These are phyloP conservation scores for Aspergillus novoparasiticus DNA, from an alignment of 2,329 filamentous ascomycete genomes.

Conservation along the genomic window DNA sequence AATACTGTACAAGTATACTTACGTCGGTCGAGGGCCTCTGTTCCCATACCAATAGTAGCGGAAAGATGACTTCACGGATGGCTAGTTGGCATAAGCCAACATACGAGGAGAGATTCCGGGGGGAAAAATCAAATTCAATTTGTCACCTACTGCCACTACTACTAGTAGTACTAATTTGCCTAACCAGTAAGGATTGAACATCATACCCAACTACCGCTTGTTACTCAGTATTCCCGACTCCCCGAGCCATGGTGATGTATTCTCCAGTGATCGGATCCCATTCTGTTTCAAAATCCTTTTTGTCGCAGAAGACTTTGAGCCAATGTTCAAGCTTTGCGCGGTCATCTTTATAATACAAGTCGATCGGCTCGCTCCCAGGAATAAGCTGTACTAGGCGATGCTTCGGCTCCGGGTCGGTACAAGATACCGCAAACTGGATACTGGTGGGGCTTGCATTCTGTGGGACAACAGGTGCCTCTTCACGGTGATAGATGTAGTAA, in stretches of 20 bases:
- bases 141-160: no score
- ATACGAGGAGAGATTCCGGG: no score
- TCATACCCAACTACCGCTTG: neutral
- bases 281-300: neutral
- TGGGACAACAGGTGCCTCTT: neutral
- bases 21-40: no score
- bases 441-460: slow-evolving; percentile 3
- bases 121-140: no score
- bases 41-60: no score
- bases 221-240: no score
- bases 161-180: no score
- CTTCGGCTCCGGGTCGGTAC: slow-evolving; percentile 14
- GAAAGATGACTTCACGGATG: no score
- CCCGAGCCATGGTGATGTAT: neutral
- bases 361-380: slow-evolving; percentile 11
- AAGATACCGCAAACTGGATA: slow-evolving; percentile 9
- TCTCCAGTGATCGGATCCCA: slow-evolving; percentile 15
- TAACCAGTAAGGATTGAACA: neutral
- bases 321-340: slow-evolving; percentile 15
- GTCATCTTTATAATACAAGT: slow-evolving; percentile 9
- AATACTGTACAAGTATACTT: no score
- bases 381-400: slow-evolving; percentile 18
- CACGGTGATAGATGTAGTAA: slow-evolving; percentile 17
- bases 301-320: slow-evolving; percentile 11
- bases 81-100: no score